These are phyloP conservation scores for Psilocybe tampanensis DNA, from an alignment of 768 basidiomycete genomes.

Conservation along the genomic window DNA sequence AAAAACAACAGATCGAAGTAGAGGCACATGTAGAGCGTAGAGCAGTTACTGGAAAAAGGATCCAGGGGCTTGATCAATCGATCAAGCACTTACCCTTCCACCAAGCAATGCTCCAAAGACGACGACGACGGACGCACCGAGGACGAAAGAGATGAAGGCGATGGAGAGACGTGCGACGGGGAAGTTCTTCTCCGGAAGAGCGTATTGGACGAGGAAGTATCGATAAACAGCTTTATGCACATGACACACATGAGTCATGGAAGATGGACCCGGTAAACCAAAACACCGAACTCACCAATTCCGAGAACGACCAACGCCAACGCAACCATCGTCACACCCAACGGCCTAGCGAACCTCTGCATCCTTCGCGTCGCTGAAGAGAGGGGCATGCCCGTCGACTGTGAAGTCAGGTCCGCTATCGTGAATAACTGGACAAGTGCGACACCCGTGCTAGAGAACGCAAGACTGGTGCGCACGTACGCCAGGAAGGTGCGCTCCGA, in stretches of 20 bases:
- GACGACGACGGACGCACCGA: conserved; percentile 18
- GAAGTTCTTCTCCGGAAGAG: conserved; percentile 23
- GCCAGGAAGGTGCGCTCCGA: conserved; percentile 66
- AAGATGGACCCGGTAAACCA: not conserved
- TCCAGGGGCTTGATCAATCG: no score
- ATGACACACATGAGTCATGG: not conserved
- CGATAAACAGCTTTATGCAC: conserved; percentile 19
- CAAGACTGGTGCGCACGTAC: conserved; percentile 63
- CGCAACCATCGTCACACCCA: conserved; percentile 20
- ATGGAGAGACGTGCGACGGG: conserved; percentile 24
- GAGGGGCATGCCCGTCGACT: not conserved
- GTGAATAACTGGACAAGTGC: conserved; percentile 27
- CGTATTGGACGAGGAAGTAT: conserved; percentile 22
- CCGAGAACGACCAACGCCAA: conserved; percentile 19
- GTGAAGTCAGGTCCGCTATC: conserved; percentile 20
- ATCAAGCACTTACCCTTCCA: conserved; percentile 8
- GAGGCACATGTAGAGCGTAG: no score
- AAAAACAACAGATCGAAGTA: no score
- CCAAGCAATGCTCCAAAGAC: conserved; percentile 22
- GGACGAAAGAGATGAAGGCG: conserved; percentile 19
- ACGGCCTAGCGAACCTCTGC: conserved; percentile 20
- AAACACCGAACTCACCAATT: conserved; percentile 18
- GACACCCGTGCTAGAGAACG: conserved; percentile 59
- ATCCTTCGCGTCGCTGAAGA: conserved; percentile 6
- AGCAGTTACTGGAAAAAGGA: no score